Evolutionary conservation across 2,329 filamentous ascomycete species (phyloP).

Genomic region (Mycogone perniciosa): DNA sequence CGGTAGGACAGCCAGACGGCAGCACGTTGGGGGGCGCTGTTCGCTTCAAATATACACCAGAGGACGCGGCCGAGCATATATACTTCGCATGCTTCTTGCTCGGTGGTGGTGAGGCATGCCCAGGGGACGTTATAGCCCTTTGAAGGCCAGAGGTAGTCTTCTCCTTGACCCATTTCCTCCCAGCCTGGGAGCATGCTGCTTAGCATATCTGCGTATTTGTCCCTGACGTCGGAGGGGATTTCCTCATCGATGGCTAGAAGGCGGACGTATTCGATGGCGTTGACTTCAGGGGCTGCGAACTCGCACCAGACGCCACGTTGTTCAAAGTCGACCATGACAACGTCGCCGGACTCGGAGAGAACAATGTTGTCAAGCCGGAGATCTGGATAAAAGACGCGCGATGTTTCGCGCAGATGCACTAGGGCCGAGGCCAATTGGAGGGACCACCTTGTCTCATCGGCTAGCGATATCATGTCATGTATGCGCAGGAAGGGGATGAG

Average conservation of each 20-base stretch:
- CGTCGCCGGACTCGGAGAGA: slow-evolving; percentile 39
- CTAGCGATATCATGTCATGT: slow-evolving; percentile 35
- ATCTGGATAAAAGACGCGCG: slow-evolving; percentile 49
- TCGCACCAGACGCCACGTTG: slow-evolving; percentile 58
- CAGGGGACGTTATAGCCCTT: slow-evolving; percentile 51
- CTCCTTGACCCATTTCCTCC: slow-evolving; percentile 32
- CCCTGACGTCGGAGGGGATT: slow-evolving; percentile 33
- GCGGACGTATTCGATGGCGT: slow-evolving; percentile 52
- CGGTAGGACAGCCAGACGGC: slow-evolving; percentile 55
- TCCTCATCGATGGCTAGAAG: slow-evolving; percentile 45
- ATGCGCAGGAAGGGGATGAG: slow-evolving; percentile 45
- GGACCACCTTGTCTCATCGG: slow-evolving; percentile 48
- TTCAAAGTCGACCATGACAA: slow-evolving; percentile 56
- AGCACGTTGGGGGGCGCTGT: slow-evolving; percentile 50
- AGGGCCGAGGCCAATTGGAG: slow-evolving; percentile 46
- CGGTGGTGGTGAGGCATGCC: slow-evolving; percentile 43
- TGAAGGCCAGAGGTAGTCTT: slow-evolving; percentile 42
- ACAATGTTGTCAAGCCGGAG: slow-evolving; percentile 55
- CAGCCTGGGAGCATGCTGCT: slow-evolving; percentile 41
- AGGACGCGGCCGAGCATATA: slow-evolving; percentile 57
- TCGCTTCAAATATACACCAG: slow-evolving; percentile 58
- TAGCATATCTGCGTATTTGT: slow-evolving; percentile 37
- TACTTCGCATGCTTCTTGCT: slow-evolving; percentile 53
- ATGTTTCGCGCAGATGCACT: slow-evolving; percentile 40
- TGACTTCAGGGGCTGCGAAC: slow-evolving; percentile 55